Evolutionary conservation across 805 yeast species (phyloP), one percentile per base, ranked within the genome.

Genomic region (Lachancea fermentati): DNA sequence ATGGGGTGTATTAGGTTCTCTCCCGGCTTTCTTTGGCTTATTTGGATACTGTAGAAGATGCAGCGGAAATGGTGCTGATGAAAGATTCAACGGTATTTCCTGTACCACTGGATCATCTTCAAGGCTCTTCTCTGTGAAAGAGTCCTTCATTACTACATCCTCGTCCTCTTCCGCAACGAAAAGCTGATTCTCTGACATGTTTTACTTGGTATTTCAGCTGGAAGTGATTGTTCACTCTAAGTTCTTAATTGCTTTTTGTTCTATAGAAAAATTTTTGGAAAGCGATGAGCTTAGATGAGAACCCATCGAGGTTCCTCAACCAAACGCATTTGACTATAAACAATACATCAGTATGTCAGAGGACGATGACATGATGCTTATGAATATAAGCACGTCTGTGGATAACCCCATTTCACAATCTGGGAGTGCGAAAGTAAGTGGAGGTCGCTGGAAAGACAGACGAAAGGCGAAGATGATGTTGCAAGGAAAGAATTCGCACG

Each of bases 391-490:
- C 19, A 63, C 71, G 3, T 68, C 72, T n/a, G 54, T 55, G 17
- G 57, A 61, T 6, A 44, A 50, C 7, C 41, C 52, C 35, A 51
- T 61, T 5, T 40, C 46, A 4, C 37, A 53, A 32, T 37, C 47
- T 32, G 45, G 51, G 12, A 43, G 55, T 2, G 48, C 66, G 5
- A 78, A 72, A 54, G 72, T 78, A 2, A 67, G 74, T 2, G 91
- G 91, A 28, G 95, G 94, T 12, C 73, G 73, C 48, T 86, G 95
- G 95, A 81, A 75, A 51, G 94, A 86, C 42, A 73, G 95, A 47
- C 68, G 93, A 51, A 77, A 75, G 55, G 65, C 76, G 43, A 79
- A 76, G 52, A 55, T 56, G 51, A 67, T 73, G 52, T 60, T 71
- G 40, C 55, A 69, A 29, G 81, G 79, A 19, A 67, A 75, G 47